Conservation (phyloP, 2,329 filamentous ascomycete genomes). For the Colletotrichum eremochloae region DNA sequence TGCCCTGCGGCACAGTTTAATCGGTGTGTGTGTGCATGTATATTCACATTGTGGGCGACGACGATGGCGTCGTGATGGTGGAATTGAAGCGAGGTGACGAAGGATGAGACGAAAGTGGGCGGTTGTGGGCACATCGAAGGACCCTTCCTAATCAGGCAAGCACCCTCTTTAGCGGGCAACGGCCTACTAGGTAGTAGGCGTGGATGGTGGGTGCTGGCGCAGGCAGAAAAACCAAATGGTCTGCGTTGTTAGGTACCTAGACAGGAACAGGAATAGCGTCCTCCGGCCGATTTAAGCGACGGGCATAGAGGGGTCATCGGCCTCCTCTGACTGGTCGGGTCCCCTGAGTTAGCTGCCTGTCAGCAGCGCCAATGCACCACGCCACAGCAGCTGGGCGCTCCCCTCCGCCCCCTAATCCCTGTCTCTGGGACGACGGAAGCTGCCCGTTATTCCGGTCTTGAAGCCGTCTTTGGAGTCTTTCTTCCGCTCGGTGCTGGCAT, state of each 20-base stretch:
- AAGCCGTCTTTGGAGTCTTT: conserved; percentile 2
- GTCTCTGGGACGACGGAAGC: conserved; percentile 5
- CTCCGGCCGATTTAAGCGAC: not conserved
- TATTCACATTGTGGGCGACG: conserved; percentile 4
- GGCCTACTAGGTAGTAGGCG: conserved; percentile 1
- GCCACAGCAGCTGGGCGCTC: not conserved
- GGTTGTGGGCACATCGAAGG: conserved; percentile 13
- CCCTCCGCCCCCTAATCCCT: not conserved
- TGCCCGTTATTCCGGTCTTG: conserved; percentile 11
- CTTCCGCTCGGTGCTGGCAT: conserved; percentile 13
- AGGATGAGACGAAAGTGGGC: conserved; percentile 18
- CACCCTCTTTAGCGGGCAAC: not conserved
- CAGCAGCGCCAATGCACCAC: conserved; percentile 32
- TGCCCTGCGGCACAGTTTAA: conserved; percentile 4
- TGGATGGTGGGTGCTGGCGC: not conserved
- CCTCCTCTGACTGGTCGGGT: conserved; percentile 1
- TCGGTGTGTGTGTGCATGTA: conserved; percentile 10
- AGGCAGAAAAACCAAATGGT: not conserved
- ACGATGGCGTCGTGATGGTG: conserved; percentile 27
- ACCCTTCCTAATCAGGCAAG: conserved; percentile 22
- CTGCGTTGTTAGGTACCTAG: conserved; percentile 6
- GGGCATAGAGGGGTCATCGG: conserved; percentile 12
- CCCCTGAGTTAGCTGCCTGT: conserved; percentile 30
- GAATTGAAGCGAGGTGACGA: conserved; percentile 6
- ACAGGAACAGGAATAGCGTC: conserved; percentile 35